A percentile compares a stretch with the other conserved stretches of the same genome.
Evolutionary conservation across 495 filamentous ascomycete genomes (phyloP).

Genomic region (Halenospora varia): DNA sequence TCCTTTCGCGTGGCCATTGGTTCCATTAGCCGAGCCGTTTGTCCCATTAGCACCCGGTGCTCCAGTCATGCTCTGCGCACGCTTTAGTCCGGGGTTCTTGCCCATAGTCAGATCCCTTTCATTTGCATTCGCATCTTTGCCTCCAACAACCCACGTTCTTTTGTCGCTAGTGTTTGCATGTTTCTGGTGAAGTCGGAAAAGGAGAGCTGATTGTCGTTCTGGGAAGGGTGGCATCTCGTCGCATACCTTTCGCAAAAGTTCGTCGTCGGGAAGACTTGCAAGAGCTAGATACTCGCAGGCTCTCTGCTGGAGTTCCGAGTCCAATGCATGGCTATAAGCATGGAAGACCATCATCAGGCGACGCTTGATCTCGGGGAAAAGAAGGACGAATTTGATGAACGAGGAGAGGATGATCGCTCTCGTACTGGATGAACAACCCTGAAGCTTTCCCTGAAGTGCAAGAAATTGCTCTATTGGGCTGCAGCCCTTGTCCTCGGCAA

Average conservation of each 20-base stretch:
- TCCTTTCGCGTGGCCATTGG: constrained; percentile 44
- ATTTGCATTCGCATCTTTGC: constrained; percentile 86
- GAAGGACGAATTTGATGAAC: constrained; percentile 96
- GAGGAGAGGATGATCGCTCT: constrained; percentile 90
- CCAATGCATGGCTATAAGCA: constrained; percentile 89
- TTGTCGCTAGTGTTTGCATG: constrained; percentile 88
- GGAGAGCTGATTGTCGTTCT: constrained; percentile 83
- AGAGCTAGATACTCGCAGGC: constrained; percentile 94
- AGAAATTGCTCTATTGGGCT: constrained; percentile 98
- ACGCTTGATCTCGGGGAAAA: constrained; percentile 98
- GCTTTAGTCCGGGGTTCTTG: constrained; percentile 78
- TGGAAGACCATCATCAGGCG: constrained; percentile 88
- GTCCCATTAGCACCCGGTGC: constrained; percentile 26
- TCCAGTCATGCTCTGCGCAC: constrained; percentile 63
- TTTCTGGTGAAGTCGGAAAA: constrained; percentile 91
- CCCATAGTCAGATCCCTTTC: constrained; percentile 74
- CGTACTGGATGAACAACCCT: constrained; percentile 82
- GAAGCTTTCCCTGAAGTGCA: constrained; percentile 86
- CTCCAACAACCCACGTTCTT: constrained; percentile 92
- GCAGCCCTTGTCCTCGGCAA: constrained; percentile 89
- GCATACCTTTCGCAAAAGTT: constrained; percentile 90
- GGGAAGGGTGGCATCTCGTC: constrained; percentile 99
- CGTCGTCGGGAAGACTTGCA: constrained; percentile 81
- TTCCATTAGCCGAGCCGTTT: constrained; percentile 50
- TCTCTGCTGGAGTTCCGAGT: constrained; percentile 93